A percentile compares a stretch with the other conserved stretches of the same genome.
Evolutionary conservation across 768 basidiomycete species (phyloP).

Genomic region (Baorangia bicolor): DNA sequence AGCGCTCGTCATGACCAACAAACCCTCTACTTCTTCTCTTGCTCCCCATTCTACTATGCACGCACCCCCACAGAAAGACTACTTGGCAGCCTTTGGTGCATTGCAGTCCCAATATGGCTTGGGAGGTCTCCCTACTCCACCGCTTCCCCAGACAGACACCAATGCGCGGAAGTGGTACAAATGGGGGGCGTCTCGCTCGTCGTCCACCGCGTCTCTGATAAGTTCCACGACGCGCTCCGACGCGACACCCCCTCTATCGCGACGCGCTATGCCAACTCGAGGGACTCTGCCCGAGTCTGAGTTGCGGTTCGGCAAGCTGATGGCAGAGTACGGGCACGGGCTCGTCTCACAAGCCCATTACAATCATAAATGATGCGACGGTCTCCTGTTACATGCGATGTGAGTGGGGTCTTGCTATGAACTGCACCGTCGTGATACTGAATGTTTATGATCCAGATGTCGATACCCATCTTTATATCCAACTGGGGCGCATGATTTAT

Average conservation of each 20-base stretch:
- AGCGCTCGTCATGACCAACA: neutral
- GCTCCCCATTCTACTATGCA: neutral
- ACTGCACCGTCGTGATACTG: neutral
- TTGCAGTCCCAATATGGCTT: slow-evolving; percentile 23
- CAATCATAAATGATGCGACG: neutral
- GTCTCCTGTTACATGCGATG: neutral
- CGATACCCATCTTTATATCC: neutral
- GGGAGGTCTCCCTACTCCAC: slow-evolving; percentile 2
- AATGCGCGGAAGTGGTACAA: slow-evolving; percentile 21
- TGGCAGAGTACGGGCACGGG: neutral
- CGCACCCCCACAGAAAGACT: slow-evolving; percentile 21
- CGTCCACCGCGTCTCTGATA: slow-evolving; percentile 19
- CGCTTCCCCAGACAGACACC: neutral
- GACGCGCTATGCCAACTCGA: neutral
- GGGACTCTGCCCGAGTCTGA: neutral
- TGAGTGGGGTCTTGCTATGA: neutral
- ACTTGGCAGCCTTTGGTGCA: slow-evolving; percentile 21
- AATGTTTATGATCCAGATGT: neutral
- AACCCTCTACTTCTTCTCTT: neutral
- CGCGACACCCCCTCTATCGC: neutral
- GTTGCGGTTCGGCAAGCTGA: neutral
- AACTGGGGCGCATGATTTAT: neutral
- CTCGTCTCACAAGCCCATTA: neutral
- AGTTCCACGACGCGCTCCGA: neutral
- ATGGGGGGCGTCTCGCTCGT: slow-evolving; percentile 10